Evolutionary conservation across 768 basidiomycete species (phyloP).

Genomic region (Mycena epipterygia): DNA sequence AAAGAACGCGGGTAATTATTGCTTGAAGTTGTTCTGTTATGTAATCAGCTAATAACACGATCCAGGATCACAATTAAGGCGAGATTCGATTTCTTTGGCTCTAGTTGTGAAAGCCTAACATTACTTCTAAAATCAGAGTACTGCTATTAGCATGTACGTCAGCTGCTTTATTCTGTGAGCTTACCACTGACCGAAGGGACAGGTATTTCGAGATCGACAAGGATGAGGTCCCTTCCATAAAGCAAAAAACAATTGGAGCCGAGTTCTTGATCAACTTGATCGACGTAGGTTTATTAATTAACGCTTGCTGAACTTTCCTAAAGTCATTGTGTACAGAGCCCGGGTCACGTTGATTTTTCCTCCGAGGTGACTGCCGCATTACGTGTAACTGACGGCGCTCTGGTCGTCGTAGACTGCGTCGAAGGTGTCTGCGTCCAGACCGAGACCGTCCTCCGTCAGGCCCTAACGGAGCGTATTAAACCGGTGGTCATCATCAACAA

Average conservation of each 20-base stretch:
- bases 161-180: neutral
- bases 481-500: constrained; percentile 99
- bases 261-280: constrained; percentile 99
- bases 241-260: constrained; percentile 94
- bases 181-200: neutral
- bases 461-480: constrained; percentile 98
- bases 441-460: constrained; percentile 98
- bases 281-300: constrained; percentile 65
- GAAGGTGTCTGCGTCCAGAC: constrained; percentile 99
- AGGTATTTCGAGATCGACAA: constrained; percentile 99
- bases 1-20: constrained; percentile 99
- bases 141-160: constrained; percentile 88
- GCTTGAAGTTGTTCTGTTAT: too few relatives aligned
- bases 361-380: constrained; percentile 99
- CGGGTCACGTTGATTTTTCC: constrained; percentile 99
- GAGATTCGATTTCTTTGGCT: too few relatives aligned
- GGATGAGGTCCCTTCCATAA: constrained; percentile 87
- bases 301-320: neutral
- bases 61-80: too few relatives aligned
- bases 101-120: too few relatives aligned
- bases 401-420: constrained; percentile 99
- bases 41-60: too few relatives aligned
- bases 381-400: constrained; percentile 98
- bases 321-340: constrained; percentile 53
- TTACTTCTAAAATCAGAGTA: too few relatives aligned